These are phyloP conservation scores for Strigomonas culicis DNA, from an alignment of 208 protist genomes.

Conservation along the genomic window DNA sequence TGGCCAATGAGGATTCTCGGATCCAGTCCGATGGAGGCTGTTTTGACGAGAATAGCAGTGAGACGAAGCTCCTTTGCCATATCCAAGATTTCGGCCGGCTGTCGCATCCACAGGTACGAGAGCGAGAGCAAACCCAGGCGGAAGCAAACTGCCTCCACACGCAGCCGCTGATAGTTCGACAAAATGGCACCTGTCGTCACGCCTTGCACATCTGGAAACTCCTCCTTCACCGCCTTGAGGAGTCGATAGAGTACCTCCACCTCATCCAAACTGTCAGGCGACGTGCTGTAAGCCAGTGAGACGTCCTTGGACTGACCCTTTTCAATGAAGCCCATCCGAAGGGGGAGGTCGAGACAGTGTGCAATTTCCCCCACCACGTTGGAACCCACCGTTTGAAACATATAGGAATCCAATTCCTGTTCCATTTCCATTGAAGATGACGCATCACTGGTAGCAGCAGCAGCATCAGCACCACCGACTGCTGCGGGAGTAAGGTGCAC, in stretches of 20 bases:
- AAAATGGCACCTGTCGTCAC: slow-evolving; percentile 98
- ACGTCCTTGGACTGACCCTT: slow-evolving; percentile 66
- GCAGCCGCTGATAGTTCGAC: slow-evolving; percentile 97
- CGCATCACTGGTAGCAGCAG: background rate
- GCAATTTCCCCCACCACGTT: slow-evolving; percentile 88
- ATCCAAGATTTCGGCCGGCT: slow-evolving; percentile 91
- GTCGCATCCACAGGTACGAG: slow-evolving; percentile 95
- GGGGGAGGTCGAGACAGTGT: slow-evolving; percentile 89
- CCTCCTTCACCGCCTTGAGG: slow-evolving; percentile 80
- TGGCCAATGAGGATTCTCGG: slow-evolving; percentile 89
- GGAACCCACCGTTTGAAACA: slow-evolving; percentile 99
- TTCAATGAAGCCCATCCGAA: slow-evolving; percentile 81
- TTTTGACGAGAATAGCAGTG: slow-evolving; percentile 95
- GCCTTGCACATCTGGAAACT: slow-evolving; percentile 85
- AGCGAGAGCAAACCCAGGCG: slow-evolving; percentile 93
- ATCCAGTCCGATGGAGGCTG: slow-evolving; percentile 91
- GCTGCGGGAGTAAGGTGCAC: slow-evolving; percentile 90
- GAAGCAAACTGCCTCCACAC: slow-evolving; percentile 97
- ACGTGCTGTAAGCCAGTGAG: slow-evolving; percentile 75
- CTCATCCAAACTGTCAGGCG: slow-evolving; percentile 89
- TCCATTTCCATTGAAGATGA: slow-evolving; percentile 12
- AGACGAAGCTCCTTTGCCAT: slow-evolving; percentile 89
- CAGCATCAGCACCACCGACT: background rate
- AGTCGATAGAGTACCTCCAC: slow-evolving; percentile 96
- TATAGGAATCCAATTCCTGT: slow-evolving; percentile 97